Evolutionary conservation across 2,329 filamentous ascomycete species (phyloP).

Genomic region (Sphaerulina musiva): DNA sequence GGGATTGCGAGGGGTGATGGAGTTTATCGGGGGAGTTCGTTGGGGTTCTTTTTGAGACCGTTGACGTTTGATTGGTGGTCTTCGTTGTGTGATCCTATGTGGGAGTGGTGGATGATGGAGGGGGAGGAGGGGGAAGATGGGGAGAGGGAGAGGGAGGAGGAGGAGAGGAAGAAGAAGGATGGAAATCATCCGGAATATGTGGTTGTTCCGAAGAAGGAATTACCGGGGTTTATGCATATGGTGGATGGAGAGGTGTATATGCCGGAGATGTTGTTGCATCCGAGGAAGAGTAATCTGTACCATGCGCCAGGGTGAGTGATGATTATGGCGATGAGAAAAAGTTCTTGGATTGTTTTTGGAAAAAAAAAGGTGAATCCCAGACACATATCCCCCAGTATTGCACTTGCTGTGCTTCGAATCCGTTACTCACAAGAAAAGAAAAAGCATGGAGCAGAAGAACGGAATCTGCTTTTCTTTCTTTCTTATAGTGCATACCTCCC

Average conservation of each 20-base stretch:
- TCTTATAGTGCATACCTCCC: too few species aligned
- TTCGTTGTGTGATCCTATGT: slow-evolving; percentile 31
- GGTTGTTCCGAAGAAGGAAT: slow-evolving; percentile 15
- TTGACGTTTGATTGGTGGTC: slow-evolving; percentile 31
- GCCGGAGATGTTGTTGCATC: slow-evolving; percentile 37
- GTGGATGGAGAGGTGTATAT: slow-evolving; percentile 31
- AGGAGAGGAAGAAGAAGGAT: background rate
- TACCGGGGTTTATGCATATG: slow-evolving; percentile 29
- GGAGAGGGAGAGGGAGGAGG: slow-evolving; percentile 11
- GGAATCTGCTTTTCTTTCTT: too few species aligned
- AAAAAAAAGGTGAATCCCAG: too few species aligned
- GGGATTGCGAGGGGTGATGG: background rate
- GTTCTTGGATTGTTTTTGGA: too few species aligned
- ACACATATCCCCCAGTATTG: too few species aligned
- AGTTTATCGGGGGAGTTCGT: slow-evolving; percentile 20
- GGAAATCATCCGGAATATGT: background rate
- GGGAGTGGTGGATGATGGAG: slow-evolving; percentile 31
- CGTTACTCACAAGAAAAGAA: too few species aligned
- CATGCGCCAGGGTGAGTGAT: background rate
- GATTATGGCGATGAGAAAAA: too few species aligned
- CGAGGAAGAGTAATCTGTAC: slow-evolving; percentile 31
- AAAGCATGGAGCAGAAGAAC: too few species aligned
- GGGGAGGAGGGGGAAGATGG: too few species aligned
- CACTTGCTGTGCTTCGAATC: too few species aligned
- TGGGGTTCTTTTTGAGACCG: slow-evolving; percentile 25